Evolutionary conservation across 2,329 filamentous ascomycete species (phyloP), one percentile per base, ranked within the genome.

Genomic region (Aschersonia sp.): DNA sequence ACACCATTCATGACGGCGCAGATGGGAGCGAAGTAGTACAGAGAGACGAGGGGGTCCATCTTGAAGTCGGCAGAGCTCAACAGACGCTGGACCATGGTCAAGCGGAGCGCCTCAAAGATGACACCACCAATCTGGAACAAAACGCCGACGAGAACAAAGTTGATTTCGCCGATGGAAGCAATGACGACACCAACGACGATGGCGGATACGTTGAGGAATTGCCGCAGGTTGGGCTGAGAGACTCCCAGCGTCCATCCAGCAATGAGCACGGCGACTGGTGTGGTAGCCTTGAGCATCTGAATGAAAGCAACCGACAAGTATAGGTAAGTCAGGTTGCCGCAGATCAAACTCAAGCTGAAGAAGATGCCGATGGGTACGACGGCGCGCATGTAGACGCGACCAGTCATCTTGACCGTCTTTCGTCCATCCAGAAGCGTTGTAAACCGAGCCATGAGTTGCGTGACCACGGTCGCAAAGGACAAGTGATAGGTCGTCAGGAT

Each of bases 211-310:
- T 98, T 98, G 62, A 86, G 77, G 58, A 98, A 83, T 45, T 87
- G 84, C 71, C 81, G 89, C 56, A 92, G 64, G 70, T 88, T 94
- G 47, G 87, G 85, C 52, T 86, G 80, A 11, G 86, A 80, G 46
- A 95, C 80, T 49, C 88, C 87, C 59, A 97, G 81, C 47, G 75
- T 72, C 90, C 92, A 97, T 55, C 87, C 87, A 41, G 87, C 84
- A 55, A 97, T 68, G 40, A 98, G 79, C 46, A 97, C 89, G 47
- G 88, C 89, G 50, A 97, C 89, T 12, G 92, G 92, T 32, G 87
- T 97, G 42, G 88, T 95, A 55, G 92, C 92, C 84, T 97, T 97
- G 66, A 97, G 81, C 90, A 97, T 97, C 74, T 97, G 90, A 60
- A 97, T 97, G 67, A 97, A 97, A 51, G 90, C 85, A 50, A 97